Percentiles rank a stretch among this genome's conserved stretches.
Conservation (phyloP, 164 flowering plant species). For the Akebia trifoliata region DNA sequence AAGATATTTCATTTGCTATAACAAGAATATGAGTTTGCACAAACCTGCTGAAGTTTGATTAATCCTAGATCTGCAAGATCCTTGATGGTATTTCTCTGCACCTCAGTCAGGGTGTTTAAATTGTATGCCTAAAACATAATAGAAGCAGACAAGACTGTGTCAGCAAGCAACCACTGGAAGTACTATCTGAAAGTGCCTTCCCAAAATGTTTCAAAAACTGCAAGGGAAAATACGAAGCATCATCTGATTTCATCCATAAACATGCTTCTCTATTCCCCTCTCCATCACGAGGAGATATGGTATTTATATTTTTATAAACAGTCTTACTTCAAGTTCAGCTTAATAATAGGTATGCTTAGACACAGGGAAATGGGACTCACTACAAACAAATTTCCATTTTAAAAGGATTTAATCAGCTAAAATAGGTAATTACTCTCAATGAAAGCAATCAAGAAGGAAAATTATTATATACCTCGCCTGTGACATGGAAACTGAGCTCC, state of each 20-base stretch:
- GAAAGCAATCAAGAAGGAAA: background rate
- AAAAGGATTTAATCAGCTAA: too few species aligned
- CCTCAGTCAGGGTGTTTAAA: constrained; percentile 61
- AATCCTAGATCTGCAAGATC: constrained; percentile 88
- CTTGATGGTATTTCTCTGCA: constrained; percentile 54
- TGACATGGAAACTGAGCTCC: constrained; percentile 89
- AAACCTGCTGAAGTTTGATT: constrained; percentile 89
- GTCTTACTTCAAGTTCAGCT: too few species aligned
- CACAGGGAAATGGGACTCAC: too few species aligned
- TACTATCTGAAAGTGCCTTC: background rate
- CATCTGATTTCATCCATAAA: background rate
- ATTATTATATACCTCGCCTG: constrained; percentile 63
- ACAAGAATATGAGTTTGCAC: background rate
- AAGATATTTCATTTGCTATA: background rate
- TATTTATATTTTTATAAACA: too few species aligned
- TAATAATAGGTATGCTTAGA: too few species aligned
- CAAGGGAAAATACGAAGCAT: background rate
- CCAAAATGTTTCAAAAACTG: background rate
- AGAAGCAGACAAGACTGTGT: background rate
- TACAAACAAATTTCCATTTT: too few species aligned
- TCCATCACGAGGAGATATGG: too few species aligned
- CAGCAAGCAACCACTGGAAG: constrained; percentile 3
- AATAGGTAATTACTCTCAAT: too few species aligned
- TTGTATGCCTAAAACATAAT: constrained; percentile 64
- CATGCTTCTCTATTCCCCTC: too few species aligned